A percentile compares a stretch with the other conserved stretches of the same genome.
These are phyloP conservation scores for Phytophthora constricta DNA, from an alignment of 352 stramenopile genomes.

Conservation along the genomic window DNA sequence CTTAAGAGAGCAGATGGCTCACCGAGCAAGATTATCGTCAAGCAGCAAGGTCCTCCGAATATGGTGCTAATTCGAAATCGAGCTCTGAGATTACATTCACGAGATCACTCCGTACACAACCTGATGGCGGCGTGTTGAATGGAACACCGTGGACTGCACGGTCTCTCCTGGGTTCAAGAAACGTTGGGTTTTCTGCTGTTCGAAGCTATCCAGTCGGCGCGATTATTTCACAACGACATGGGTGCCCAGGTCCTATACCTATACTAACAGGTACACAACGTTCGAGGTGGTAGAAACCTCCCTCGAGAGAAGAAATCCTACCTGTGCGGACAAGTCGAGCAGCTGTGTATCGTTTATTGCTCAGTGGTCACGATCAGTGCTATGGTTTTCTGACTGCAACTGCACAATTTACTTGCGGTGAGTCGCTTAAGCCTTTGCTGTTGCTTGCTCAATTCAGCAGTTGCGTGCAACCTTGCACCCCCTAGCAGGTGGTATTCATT, in stretches of 20 bases:
- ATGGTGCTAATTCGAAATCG: neutral
- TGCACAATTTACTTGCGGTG: too few relatives aligned
- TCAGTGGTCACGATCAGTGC: neutral
- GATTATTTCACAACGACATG: too few relatives aligned
- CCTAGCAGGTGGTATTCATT: neutral
- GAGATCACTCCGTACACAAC: neutral
- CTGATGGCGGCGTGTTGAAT: neutral
- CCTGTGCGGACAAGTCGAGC: neutral
- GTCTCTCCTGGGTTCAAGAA: neutral
- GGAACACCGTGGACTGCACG: neutral
- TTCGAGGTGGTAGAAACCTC: too few relatives aligned
- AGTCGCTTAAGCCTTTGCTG: slow-evolving; percentile 1
- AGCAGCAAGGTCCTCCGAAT: slow-evolving; percentile 31
- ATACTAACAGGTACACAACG: too few relatives aligned
- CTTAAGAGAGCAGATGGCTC: slow-evolving; percentile 45
- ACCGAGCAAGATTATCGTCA: slow-evolving; percentile 62
- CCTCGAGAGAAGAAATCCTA: too few relatives aligned
- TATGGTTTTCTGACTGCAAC: too few relatives aligned
- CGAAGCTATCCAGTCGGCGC: neutral
- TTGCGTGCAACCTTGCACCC: slow-evolving; percentile 3
- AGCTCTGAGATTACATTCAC: neutral
- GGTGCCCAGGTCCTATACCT: too few relatives aligned
- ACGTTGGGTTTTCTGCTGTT: neutral
- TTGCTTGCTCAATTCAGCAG: slow-evolving; percentile 21
- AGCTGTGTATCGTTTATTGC: neutral